A percentile compares a stretch with the other conserved stretches of the same genome.
Conservation (phyloP, 768 basidiomycete species). For the Flagelloscypha sp. region DNA sequence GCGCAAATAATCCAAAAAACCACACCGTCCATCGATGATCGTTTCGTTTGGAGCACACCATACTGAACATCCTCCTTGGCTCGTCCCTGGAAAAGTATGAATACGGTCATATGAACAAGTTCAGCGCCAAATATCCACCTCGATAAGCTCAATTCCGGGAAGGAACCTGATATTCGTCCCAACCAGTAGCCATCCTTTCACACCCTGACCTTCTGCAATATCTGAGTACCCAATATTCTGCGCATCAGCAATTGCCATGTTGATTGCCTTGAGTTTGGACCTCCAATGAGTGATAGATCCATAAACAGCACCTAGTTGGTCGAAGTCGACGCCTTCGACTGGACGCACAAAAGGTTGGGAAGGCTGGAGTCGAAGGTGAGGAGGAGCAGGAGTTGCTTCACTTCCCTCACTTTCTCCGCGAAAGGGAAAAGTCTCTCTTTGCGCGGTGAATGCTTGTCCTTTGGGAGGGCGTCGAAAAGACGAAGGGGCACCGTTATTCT, state of each 20-base stretch:
- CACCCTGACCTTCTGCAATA: constrained; percentile 59
- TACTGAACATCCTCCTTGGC: constrained; percentile 80
- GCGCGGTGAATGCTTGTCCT: constrained; percentile 25
- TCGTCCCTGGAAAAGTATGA: too few relatives aligned
- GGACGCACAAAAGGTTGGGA: constrained; percentile 68
- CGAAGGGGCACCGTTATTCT: constrained; percentile 23
- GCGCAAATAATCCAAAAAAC: constrained; percentile 53
- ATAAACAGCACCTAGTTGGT: constrained; percentile 59
- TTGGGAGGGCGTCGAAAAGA: constrained; percentile 27
- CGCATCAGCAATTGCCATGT: constrained; percentile 60
- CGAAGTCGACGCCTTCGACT: constrained; percentile 60
- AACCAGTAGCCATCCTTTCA: constrained; percentile 74
- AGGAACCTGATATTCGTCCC: constrained; percentile 60
- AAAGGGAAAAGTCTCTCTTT: constrained; percentile 61
- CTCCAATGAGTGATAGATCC: constrained; percentile 64
- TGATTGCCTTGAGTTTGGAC: constrained; percentile 61
- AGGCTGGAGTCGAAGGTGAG: constrained; percentile 63
- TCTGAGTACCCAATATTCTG: constrained; percentile 62
- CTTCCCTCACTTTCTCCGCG: constrained; percentile 27
- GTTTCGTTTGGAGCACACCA: constrained; percentile 63
- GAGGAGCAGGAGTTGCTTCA: constrained; percentile 39
- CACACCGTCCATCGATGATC: constrained; percentile 33
- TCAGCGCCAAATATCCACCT: too few relatives aligned
- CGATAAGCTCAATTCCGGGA: constrained; percentile 59
- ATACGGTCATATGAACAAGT: too few relatives aligned